A percentile compares a stretch with the other conserved stretches of the same genome.
Conservation (phyloP, 139 green algal genomes). For the Haematococcus lacustris region DNA sequence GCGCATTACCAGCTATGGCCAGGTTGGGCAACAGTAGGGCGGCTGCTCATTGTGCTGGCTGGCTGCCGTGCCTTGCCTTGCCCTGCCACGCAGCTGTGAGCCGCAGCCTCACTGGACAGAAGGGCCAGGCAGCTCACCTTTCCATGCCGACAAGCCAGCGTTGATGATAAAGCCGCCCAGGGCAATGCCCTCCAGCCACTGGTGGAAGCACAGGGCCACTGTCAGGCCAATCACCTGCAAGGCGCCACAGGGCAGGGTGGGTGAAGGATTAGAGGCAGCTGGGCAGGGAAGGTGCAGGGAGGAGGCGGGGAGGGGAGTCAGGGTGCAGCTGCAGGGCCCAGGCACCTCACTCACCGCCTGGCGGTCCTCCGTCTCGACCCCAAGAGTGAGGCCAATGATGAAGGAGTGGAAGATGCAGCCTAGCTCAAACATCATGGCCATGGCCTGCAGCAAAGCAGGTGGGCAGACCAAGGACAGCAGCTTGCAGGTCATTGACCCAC, state of each 20-base stretch:
- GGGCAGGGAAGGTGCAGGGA: neutral
- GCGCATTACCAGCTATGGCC: neutral
- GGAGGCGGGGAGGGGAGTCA: neutral
- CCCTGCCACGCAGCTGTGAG: neutral
- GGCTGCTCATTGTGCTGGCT: neutral
- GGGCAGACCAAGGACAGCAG: no score
- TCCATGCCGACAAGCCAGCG: neutral
- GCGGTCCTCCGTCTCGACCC: neutral
- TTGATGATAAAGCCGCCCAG: neutral
- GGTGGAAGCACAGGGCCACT: constrained; percentile 24
- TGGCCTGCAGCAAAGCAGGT: no score
- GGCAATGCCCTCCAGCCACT: constrained; percentile 16
- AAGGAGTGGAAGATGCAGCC: constrained; percentile 38
- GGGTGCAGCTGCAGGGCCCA: neutral
- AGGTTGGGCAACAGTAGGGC: neutral
- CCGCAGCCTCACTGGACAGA: neutral
- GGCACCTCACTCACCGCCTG: neutral
- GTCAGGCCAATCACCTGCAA: constrained; percentile 11
- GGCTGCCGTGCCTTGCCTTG: neutral
- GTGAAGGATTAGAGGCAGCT: neutral
- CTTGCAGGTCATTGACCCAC: no score
- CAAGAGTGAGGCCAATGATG: constrained; percentile 22
- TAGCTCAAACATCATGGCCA: constrained; percentile 36
- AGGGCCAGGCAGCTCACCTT: neutral
- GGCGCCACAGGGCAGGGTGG: neutral